Percentiles rank a stretch among this genome's conserved stretches.
Evolutionary conservation across 1,284 basidiomycete genomes (phyloP).

Genomic region (Moesziomyces sp.): DNA sequence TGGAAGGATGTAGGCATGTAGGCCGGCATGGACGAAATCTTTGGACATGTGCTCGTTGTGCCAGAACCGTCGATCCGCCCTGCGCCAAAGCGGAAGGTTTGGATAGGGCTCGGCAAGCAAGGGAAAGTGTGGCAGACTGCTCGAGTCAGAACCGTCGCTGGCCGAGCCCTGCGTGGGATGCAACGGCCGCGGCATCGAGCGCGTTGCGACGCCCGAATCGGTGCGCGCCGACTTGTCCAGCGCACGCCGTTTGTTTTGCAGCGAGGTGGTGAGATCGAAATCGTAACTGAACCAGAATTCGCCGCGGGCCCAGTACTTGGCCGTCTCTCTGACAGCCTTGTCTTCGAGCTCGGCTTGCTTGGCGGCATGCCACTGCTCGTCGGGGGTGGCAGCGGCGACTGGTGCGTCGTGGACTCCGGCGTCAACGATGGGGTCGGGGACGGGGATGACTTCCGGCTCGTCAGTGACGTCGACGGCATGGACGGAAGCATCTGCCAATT

Average conservation of each 20-base stretch:
- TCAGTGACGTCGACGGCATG: conserved; percentile 10
- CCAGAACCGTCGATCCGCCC: conserved; percentile 85
- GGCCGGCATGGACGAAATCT: conserved; percentile 70
- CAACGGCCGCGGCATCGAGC: not conserved
- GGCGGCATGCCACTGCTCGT: conserved; percentile 56
- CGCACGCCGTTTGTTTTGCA: conserved; percentile 70
- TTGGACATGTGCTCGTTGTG: conserved; percentile 86
- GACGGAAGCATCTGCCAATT: conserved; percentile 13
- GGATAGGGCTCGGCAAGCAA: conserved; percentile 76
- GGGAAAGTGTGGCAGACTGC: conserved; percentile 8
- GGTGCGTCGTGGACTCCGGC: not conserved
- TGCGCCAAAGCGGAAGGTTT: conserved; percentile 81
- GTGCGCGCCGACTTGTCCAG: conserved; percentile 34
- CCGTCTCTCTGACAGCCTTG: conserved; percentile 58
- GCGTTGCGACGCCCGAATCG: not conserved
- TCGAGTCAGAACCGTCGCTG: not conserved
- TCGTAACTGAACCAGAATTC: conserved; percentile 69
- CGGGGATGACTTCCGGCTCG: conserved; percentile 5
- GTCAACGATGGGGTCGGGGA: conserved; percentile 3
- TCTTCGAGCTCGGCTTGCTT: conserved; percentile 60
- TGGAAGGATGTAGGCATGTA: conserved; percentile 82
- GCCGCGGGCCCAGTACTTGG: conserved; percentile 56
- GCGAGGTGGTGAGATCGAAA: conserved; percentile 71
- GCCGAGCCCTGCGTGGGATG: not conserved
- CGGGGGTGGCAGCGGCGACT: conserved; percentile 10